These are phyloP conservation scores for Pueraria montana DNA, from an alignment of 306 rosid species.

Conservation along the genomic window DNA sequence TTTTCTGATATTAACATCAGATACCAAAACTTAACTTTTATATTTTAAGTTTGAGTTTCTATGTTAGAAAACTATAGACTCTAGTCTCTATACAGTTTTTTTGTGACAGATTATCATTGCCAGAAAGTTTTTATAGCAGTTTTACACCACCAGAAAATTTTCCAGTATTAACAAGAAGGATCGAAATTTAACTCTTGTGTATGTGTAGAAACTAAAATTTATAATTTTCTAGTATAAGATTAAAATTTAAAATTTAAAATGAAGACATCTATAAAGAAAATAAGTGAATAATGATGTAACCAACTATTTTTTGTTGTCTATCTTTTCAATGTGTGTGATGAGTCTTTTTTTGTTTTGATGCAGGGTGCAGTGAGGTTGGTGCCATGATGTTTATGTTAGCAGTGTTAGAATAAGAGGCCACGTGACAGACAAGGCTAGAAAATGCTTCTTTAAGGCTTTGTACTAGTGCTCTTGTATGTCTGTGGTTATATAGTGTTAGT, in stretches of 20 bases:
- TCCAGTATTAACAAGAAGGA: neutral
- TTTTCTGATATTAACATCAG: too few species aligned
- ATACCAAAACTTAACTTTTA: too few species aligned
- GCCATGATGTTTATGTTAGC: constrained; percentile 15
- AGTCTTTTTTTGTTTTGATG: constrained; percentile 21
- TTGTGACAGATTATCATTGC: neutral
- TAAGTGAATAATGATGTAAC: neutral
- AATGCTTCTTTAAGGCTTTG: constrained; percentile 31
- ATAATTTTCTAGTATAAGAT: neutral
- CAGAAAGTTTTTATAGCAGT: neutral
- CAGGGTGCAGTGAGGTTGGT: constrained; percentile 56
- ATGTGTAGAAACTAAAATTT: neutral
- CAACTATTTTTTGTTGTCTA: neutral
- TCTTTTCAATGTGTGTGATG: neutral
- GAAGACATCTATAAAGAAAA: neutral
- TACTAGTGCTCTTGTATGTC: neutral
- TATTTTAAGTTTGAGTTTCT: too few species aligned
- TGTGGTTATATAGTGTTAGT: neutral
- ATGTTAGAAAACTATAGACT: too few species aligned
- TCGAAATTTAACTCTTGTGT: neutral
- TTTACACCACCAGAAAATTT: neutral
- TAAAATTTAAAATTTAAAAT: neutral
- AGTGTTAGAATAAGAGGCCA: constrained; percentile 39
- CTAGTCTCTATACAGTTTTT: too few species aligned
- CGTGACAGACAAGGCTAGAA: constrained; percentile 6